These are phyloP conservation scores for Hypoxylon trugodes DNA, from an alignment of 495 filamentous ascomycete genomes.

Conservation along the genomic window DNA sequence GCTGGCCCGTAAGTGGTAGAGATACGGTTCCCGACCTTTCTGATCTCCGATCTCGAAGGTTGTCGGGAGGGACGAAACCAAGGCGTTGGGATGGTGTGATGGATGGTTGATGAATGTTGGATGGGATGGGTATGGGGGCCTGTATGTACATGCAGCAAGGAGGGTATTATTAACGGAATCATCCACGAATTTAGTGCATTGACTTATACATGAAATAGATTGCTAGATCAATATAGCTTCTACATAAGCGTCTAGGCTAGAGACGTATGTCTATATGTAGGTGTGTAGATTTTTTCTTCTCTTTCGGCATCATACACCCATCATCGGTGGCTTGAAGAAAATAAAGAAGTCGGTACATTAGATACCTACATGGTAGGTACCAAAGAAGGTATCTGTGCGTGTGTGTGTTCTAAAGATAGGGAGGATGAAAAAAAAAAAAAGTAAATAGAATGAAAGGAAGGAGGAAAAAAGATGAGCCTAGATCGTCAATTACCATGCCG, in stretches of 20 bases:
- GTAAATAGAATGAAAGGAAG: too few species aligned
- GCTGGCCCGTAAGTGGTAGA: neutral
- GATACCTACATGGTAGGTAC: too few species aligned
- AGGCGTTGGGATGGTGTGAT: slow-evolving; percentile 34
- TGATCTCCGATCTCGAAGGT: slow-evolving; percentile 34
- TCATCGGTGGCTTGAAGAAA: slow-evolving; percentile 1
- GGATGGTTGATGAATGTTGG: too few species aligned
- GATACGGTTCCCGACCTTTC: neutral
- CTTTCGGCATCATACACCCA: too few species aligned
- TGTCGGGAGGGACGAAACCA: slow-evolving; percentile 25
- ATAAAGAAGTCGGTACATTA: neutral
- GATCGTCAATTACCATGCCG: too few species aligned
- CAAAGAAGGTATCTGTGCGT: too few species aligned
- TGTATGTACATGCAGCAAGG: too few species aligned
- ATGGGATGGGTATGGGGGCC: neutral
- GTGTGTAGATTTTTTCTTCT: neutral
- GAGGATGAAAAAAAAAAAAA: too few species aligned
- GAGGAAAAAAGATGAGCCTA: too few species aligned
- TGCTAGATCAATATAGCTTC: slow-evolving; percentile 2
- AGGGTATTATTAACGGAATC: slow-evolving; percentile 2
- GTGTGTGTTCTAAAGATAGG: too few species aligned
- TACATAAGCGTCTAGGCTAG: neutral
- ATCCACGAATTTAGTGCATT: slow-evolving; percentile 3
- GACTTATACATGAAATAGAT: slow-evolving; percentile 19
- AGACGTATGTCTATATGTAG: neutral